Conservation (phyloP, 2,329 filamentous ascomycete species). For the Paracamarosporium sp. region DNA sequence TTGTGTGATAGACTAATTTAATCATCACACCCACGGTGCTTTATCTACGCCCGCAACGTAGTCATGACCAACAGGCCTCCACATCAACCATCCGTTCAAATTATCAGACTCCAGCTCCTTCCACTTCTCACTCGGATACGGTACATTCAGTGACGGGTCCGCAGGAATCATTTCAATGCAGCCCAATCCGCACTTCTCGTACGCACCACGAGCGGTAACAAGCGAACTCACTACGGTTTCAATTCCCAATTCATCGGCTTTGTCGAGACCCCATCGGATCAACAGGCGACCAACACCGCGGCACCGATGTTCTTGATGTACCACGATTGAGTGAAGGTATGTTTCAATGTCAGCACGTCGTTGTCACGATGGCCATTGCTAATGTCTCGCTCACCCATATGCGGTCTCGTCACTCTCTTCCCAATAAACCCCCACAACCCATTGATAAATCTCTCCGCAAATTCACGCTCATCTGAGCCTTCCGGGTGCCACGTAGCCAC, state of each 20-base stretch:
- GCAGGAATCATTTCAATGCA: constrained; percentile 26
- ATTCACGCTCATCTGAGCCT: constrained; percentile 27
- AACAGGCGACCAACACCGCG: constrained; percentile 45
- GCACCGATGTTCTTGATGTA: constrained; percentile 35
- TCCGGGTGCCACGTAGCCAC: constrained; percentile 27
- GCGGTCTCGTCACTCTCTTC: constrained; percentile 20
- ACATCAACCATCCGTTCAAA: constrained; percentile 30
- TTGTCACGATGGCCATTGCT: not conserved
- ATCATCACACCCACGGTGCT: constrained; percentile 21
- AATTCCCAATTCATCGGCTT: constrained; percentile 42
- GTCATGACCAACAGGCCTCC: constrained; percentile 28
- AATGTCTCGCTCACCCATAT: constrained; percentile 25
- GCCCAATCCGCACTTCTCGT: constrained; percentile 27
- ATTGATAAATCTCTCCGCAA: constrained; percentile 32
- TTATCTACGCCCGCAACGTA: constrained; percentile 24
- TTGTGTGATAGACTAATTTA: not conserved
- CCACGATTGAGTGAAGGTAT: constrained; percentile 25
- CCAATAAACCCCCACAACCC: constrained; percentile 28
- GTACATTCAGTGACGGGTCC: constrained; percentile 18
- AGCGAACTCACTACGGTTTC: constrained; percentile 27
- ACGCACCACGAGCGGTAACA: constrained; percentile 22
- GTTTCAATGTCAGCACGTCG: not conserved
- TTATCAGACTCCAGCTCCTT: constrained; percentile 26
- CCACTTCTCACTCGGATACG: constrained; percentile 25
- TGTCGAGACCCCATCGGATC: constrained; percentile 46